Evolutionary conservation across 305 asterid genomes (phyloP).

Genomic region (Rubia tinctorum): DNA sequence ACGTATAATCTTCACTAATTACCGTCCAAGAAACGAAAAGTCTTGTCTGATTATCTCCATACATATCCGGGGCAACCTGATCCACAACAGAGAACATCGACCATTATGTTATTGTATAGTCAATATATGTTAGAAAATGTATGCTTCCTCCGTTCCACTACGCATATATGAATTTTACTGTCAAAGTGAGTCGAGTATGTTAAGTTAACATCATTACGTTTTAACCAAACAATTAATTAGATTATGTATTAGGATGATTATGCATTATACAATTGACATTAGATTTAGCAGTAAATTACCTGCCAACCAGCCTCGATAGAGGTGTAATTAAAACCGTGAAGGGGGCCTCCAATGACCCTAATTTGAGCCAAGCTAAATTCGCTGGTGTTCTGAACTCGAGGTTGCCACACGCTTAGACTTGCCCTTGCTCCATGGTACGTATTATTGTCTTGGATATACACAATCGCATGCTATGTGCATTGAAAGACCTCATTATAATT

Average conservation of each 20-base stretch:
- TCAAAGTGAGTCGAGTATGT: no score
- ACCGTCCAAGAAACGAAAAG: slow-evolving; percentile 5
- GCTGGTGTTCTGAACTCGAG: background rate
- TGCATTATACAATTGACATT: no score
- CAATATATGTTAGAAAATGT: background rate
- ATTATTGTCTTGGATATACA: background rate
- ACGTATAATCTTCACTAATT: background rate
- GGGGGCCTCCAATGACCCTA: background rate
- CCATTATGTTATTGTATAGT: no score
- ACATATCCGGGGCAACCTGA: background rate
- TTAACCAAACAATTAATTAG: no score
- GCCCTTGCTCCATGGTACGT: slow-evolving; percentile 3
- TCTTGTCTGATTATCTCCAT: background rate
- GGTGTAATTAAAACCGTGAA: background rate
- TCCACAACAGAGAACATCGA: background rate
- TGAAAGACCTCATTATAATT: background rate
- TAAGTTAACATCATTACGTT: no score
- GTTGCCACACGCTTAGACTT: slow-evolving; percentile 2
- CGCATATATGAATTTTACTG: no score
- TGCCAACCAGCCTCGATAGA: slow-evolving; percentile 8
- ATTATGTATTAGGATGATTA: no score
- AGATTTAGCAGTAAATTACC: background rate
- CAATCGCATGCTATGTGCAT: background rate
- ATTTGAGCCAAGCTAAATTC: slow-evolving; percentile 7
- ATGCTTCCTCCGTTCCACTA: background rate